These are phyloP conservation scores for Pseudogymnoascus sp. DNA, from an alignment of 2,329 filamentous ascomycete species.

Conservation along the genomic window DNA sequence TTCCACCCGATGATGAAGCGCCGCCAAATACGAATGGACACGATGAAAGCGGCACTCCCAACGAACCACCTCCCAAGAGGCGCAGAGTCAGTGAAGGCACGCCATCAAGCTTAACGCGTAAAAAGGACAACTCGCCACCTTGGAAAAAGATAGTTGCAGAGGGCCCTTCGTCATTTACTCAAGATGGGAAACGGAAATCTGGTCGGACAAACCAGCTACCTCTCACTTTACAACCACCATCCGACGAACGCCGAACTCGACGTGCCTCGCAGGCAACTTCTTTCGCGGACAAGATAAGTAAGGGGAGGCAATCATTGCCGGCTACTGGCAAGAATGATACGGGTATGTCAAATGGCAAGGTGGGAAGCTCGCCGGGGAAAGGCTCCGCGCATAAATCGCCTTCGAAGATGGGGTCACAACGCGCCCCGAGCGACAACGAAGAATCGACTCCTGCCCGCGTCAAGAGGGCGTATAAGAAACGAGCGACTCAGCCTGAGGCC, in stretches of 20 bases:
- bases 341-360: background rate
- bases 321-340: background rate
- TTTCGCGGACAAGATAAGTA: background rate
- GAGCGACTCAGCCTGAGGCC: conserved; percentile 21
- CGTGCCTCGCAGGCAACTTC: conserved; percentile 32
- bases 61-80: conserved; percentile 54
- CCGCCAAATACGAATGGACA: conserved; percentile 25
- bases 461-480: conserved; percentile 9
- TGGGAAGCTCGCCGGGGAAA: conserved; percentile 5
- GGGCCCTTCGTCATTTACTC: conserved; percentile 77
- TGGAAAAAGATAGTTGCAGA: conserved; percentile 85
- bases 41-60: conserved; percentile 27
- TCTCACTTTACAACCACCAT: conserved; percentile 41
- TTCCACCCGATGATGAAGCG: conserved; percentile 19
- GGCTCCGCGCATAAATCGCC: background rate
- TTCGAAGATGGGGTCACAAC: background rate
- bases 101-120: conserved; percentile 32
- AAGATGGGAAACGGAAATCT: conserved; percentile 62
- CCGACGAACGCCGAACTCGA: conserved; percentile 45
- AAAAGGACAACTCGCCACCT: conserved; percentile 66
- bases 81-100: conserved; percentile 48
- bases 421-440: background rate
- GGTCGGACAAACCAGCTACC: conserved; percentile 53
- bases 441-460: conserved; percentile 11
- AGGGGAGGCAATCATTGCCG: background rate